These are phyloP conservation scores for Pythium utonaiense DNA, from an alignment of 352 stramenopile genomes.

Conservation along the genomic window DNA sequence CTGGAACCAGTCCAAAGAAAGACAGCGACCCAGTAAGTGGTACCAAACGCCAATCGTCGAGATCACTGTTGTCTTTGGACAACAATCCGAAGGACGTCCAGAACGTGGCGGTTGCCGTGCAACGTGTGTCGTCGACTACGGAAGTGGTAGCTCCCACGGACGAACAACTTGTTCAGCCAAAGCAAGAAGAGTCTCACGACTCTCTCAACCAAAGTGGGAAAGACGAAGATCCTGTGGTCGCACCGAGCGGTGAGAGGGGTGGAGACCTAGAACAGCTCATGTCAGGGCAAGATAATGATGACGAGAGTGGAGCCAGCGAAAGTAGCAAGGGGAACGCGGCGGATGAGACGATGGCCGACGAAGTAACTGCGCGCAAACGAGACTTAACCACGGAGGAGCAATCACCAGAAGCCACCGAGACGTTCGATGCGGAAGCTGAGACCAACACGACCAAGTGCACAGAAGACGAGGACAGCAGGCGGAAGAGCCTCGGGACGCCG, in stretches of 20 bases:
- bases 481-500: neutral
- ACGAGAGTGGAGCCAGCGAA: neutral
- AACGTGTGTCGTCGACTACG: too few species aligned
- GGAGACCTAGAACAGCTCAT: neutral
- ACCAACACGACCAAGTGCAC: neutral
- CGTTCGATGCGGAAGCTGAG: neutral
- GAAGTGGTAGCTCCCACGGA: too few species aligned
- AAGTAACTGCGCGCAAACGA: neutral
- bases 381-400: neutral
- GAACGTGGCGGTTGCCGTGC: too few species aligned
- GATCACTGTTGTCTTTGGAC: neutral
- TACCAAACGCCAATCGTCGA: neutral
- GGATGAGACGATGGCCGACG: neutral
- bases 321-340: too few species aligned
- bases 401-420: neutral
- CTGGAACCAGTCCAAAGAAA: slow-evolving; percentile 4
- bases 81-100: neutral
- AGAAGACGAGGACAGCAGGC: neutral
- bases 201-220: neutral
- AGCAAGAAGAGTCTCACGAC: too few species aligned
- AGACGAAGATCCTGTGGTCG: neutral
- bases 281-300: neutral
- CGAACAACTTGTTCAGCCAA: too few species aligned
- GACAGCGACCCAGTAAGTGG: neutral
- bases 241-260: neutral